Evolutionary conservation across 768 basidiomycete species (phyloP), one percentile per base, ranked within the genome.

Genomic region (Tricholoma hemisulphureum): DNA sequence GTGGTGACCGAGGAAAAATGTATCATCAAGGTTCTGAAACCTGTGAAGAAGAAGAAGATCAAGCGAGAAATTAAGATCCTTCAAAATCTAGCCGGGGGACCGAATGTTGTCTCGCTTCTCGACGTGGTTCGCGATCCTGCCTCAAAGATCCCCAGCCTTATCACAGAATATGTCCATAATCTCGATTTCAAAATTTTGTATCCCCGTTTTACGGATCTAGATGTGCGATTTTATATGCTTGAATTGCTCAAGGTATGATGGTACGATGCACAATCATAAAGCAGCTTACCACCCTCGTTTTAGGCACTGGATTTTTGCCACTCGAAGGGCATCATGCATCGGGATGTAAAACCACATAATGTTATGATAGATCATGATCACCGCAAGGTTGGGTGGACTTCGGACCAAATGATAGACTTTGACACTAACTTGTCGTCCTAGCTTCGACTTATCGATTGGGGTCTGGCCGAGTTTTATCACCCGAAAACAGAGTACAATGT

Each of bases 1-100:
- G 86, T 94, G 59, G 85, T 90, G 52, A 89, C 88, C 59, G 91
- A 93, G 66, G 90, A 92, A 75, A 95, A 95, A 75, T 95, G 94
- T 72, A 96, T 96, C 74, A 95, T 98, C 78, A 98, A 98, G 73
- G 96, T 98, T 29, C 82, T 98, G 64, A 98, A 98, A 73, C 96
- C 96, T 0, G 95, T 98, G 37, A 98, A 98, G 83, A 98, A 98
- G 86, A 98, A 98, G 85, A 98, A 98, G 78, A 98, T 98, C 76
- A 98, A 98, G 78, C 84, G 96, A 61, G 96, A 98, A 77, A 97
- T 98, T 73, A 98, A 98, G 80, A 96, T 98, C 67, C 77, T 98
- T 23, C 94, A 95, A 75, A 97, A 98, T 71, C 81, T 98, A 28
- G 93, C 95, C 0, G 95, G 96, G 23, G 96, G 96, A 6, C 95